These are phyloP conservation scores for Linnemannia elongata DNA, from an alignment of 192 early-diverging fungal genomes.

Conservation along the genomic window DNA sequence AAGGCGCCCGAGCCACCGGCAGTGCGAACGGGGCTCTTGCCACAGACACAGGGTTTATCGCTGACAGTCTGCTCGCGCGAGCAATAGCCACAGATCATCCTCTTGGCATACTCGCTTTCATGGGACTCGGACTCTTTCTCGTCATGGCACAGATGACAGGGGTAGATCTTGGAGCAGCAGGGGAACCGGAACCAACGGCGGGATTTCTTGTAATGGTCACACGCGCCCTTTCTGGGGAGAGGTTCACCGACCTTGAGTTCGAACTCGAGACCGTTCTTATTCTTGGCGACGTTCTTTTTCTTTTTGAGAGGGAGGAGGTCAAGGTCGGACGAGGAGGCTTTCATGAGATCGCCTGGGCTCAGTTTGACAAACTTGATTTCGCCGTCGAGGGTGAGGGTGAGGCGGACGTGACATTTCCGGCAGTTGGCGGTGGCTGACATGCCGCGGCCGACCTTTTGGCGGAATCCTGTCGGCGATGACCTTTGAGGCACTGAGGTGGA, in stretches of 20 bases:
- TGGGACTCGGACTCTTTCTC: slow-evolving; percentile 73
- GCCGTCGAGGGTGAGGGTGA: slow-evolving; percentile 62
- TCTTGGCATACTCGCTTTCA: slow-evolving; percentile 74
- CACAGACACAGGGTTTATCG: slow-evolving; percentile 74
- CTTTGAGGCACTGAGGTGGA: neutral
- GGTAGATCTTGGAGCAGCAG: slow-evolving; percentile 87
- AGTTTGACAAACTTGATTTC: slow-evolving; percentile 71
- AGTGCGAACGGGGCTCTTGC: slow-evolving; percentile 68
- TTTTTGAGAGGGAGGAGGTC: slow-evolving; percentile 61
- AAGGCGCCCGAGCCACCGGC: slow-evolving; percentile 70
- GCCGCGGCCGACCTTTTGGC: slow-evolving; percentile 41
- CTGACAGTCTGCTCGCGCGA: slow-evolving; percentile 80
- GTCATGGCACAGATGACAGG: slow-evolving; percentile 91
- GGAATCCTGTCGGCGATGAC: slow-evolving; percentile 46
- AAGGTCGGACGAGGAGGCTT: slow-evolving; percentile 32
- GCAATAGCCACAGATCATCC: slow-evolving; percentile 91
- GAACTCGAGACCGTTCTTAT: slow-evolving; percentile 64
- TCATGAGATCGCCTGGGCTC: slow-evolving; percentile 47
- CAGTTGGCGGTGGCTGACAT: slow-evolving; percentile 58
- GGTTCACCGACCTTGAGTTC: slow-evolving; percentile 83
- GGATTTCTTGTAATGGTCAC: slow-evolving; percentile 89
- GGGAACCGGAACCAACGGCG: slow-evolving; percentile 94
- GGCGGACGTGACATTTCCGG: slow-evolving; percentile 59
- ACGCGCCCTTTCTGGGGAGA: slow-evolving; percentile 83
- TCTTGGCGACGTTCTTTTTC: slow-evolving; percentile 51